Conservation (phyloP, 495 filamentous ascomycete species). For the Bombardia bombarda region DNA sequence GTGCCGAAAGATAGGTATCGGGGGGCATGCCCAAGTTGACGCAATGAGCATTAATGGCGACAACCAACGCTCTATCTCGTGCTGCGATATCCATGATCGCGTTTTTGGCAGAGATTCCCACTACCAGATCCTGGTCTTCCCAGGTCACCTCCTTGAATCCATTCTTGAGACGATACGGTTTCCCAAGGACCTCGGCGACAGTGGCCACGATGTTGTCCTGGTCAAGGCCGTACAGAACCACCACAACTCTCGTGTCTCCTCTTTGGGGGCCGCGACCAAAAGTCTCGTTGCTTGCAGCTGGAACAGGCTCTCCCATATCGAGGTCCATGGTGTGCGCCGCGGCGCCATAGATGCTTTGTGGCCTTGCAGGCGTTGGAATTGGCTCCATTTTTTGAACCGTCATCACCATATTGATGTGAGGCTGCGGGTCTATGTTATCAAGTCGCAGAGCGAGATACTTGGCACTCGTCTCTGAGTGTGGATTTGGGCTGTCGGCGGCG, state of each 20-base stretch:
- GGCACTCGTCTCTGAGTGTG: background rate
- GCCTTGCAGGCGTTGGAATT: conserved; percentile 23
- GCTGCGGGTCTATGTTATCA: no score
- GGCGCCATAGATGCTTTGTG: conserved; percentile 21
- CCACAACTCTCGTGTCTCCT: conserved; percentile 46
- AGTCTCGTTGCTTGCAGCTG: conserved; percentile 16
- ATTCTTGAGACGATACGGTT: conserved; percentile 49
- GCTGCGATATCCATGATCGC: conserved; percentile 44
- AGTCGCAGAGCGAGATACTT: background rate
- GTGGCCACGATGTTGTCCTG: conserved; percentile 59
- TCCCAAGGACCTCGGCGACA: conserved; percentile 62
- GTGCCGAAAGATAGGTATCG: conserved; percentile 52
- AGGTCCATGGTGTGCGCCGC: conserved; percentile 10
- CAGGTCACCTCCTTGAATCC: conserved; percentile 42
- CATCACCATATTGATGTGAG: conserved; percentile 10
- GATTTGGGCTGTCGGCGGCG: background rate
- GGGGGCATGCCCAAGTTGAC: conserved; percentile 60
- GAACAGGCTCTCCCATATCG: conserved; percentile 21
- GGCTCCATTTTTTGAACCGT: conserved; percentile 29
- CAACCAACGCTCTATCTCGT: conserved; percentile 41
- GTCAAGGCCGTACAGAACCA: conserved; percentile 52
- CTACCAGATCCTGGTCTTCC: conserved; percentile 45
- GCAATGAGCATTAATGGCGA: conserved; percentile 66
- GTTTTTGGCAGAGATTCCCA: conserved; percentile 47
- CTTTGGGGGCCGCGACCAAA: conserved; percentile 28